Evolutionary conservation across 495 filamentous ascomycete genomes (phyloP).

Genomic region (Acidiella bohemica): DNA sequence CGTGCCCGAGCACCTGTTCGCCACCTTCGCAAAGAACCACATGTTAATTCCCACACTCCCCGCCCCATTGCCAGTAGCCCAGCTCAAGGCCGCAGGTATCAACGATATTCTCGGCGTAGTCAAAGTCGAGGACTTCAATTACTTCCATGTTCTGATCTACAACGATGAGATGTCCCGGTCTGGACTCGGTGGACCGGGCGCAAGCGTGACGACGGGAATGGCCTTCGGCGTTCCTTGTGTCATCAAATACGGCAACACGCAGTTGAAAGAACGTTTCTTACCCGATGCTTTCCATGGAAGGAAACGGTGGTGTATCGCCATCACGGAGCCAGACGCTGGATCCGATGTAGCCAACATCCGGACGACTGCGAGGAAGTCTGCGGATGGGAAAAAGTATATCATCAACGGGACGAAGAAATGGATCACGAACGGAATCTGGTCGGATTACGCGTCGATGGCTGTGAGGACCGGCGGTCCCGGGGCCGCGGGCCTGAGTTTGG

Average conservation of each 20-base stretch:
- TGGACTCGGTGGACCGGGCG: constrained; percentile 48
- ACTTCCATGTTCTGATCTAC: constrained; percentile 56
- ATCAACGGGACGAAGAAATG: constrained; percentile 73
- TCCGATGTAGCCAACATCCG: constrained; percentile 58
- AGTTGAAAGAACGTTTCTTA: constrained; percentile 49
- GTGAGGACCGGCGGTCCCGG: constrained; percentile 57
- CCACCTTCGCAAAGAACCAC: constrained; percentile 27
- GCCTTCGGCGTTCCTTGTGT: constrained; percentile 60
- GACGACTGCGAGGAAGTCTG: constrained; percentile 50
- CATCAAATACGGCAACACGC: constrained; percentile 47
- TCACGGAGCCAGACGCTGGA: constrained; percentile 62
- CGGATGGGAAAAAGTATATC: constrained; percentile 53
- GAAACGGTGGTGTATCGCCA: constrained; percentile 58
- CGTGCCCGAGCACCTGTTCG: constrained; percentile 53
- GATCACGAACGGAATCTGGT: constrained; percentile 63
- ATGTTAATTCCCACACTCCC: constrained; percentile 32
- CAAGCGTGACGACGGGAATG: constrained; percentile 50
- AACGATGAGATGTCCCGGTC: constrained; percentile 54
- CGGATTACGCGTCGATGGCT: constrained; percentile 57
- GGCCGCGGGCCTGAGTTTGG: constrained; percentile 50
- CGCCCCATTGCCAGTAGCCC: constrained; percentile 51
- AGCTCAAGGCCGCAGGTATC: constrained; percentile 52
- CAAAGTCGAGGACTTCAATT: constrained; percentile 63
- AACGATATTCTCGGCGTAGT: constrained; percentile 50
- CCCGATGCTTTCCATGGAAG: constrained; percentile 53